Percentiles rank a stretch among this genome's conserved stretches.
Evolutionary conservation across 2,329 filamentous ascomycete species (phyloP).

Genomic region (Colletotrichum sp.): DNA sequence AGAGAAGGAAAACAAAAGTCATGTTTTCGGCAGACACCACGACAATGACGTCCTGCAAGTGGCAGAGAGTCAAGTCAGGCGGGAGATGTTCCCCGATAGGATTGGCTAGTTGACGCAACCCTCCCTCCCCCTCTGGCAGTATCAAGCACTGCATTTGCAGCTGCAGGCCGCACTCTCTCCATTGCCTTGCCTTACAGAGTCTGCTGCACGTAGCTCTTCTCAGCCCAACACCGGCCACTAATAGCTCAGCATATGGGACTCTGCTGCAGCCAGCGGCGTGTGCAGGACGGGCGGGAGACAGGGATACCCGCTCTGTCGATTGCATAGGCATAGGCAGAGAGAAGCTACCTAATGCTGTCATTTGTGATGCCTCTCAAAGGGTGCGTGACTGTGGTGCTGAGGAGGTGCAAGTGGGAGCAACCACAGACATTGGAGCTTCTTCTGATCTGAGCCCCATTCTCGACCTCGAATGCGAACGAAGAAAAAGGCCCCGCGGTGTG

Average conservation of each 20-base stretch:
- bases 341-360: background rate
- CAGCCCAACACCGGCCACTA: constrained; percentile 13
- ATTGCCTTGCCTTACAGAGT: background rate
- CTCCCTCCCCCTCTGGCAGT: background rate
- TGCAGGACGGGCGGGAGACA: constrained; percentile 16
- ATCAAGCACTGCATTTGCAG: constrained; percentile 12
- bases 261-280: constrained; percentile 1
- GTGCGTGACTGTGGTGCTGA: background rate
- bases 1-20: background rate
- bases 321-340: background rate
- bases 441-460: background rate
- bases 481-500: background rate
- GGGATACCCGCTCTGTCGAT: constrained; percentile 7
- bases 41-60: constrained; percentile 20
- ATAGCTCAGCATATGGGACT: background rate
- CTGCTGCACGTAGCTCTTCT: constrained; percentile 7
- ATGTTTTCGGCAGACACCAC: background rate
- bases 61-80: constrained; percentile 20
- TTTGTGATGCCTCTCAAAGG: background rate
- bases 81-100: background rate
- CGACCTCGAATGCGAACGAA: constrained; percentile 19
- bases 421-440: background rate
- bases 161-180: constrained; percentile 1
- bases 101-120: constrained; percentile 17
- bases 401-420: background rate